Evolutionary conservation across 192 early-diverging fungal genomes (phyloP), one percentile per base, ranked within the genome.

Genomic region (Backusella tarrabulga): DNA sequence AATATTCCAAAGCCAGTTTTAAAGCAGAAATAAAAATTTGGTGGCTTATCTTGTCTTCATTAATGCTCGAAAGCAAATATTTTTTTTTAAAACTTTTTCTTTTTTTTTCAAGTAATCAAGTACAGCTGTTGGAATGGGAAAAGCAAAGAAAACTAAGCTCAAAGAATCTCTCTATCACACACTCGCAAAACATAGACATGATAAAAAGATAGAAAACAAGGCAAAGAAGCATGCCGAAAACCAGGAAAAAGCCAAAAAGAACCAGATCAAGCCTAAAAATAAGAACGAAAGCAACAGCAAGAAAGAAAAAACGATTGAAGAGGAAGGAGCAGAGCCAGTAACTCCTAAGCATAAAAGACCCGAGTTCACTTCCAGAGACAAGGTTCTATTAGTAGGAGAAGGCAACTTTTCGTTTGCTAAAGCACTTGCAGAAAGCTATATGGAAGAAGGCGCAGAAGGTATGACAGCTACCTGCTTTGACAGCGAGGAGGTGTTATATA

Each of bases 401-500:
- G 95, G 96, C n/a, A 99, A 98, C 84, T 98, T 99, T 78, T 93
- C 92, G 68, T 99, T 97, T 82, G 91, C 97, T 1, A 87, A 87
- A 66, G 87, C 91, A 21, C 72, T 98, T 12, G 87, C 88, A 11
- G 84, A 87, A 42, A 83, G 81, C 42, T 75, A 77, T 42, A 70
- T 92, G 2, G 83, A 91, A 26, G 83, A 88, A 19, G 83, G 87
- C 7, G 88, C 87, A 14, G 80, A 87, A n/a, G 85, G 83, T 34
- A 83, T 96, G 8, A 84, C 85, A 17, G 96, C 96, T 2, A 98
- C 96, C 0, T 87, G 91, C 14, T 92, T 87, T 41, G 97, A 99
- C 77, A 86, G 85, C 2, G 85, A 92, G 63, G 76, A 87, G n/a
- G 84, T 86, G 1, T 83, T 94, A 23, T 73, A 72, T 19, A 81